phyloP scores from a whole-genome alignment of 495 filamentous ascomycete genomes.

The Aspergillus ostianus region DNA sequence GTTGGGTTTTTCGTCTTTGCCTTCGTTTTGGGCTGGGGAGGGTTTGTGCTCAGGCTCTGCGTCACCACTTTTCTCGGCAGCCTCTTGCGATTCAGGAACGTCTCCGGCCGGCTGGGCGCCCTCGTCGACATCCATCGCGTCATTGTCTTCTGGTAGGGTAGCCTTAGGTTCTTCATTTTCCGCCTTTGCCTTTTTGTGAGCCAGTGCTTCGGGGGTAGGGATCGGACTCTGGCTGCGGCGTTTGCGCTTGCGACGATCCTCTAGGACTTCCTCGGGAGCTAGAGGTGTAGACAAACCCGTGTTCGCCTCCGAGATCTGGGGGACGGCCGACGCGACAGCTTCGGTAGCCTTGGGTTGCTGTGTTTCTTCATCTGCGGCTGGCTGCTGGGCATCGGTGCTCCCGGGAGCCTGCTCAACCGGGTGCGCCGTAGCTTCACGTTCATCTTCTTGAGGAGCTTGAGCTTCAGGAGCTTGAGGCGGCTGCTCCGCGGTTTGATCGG shows the following conservation, averaged over 20 bases:
- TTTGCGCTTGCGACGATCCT: constrained; percentile 71
- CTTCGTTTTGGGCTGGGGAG: constrained; percentile 4
- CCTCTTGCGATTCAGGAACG: constrained; percentile 9
- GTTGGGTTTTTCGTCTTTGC: background rate
- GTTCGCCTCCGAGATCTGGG: constrained; percentile 25
- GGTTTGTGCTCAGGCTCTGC: constrained; percentile 3
- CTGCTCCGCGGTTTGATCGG: background rate
- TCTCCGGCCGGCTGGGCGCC: constrained; percentile 6
- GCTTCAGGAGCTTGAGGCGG: background rate
- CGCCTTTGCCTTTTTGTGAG: constrained; percentile 45
- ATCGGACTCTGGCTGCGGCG: constrained; percentile 69
- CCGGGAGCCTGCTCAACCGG: constrained; percentile 28
- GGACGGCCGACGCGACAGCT: constrained; percentile 12
- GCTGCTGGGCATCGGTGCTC: constrained; percentile 13
- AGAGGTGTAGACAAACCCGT: constrained; percentile 37
- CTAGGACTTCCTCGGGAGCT: constrained; percentile 36
- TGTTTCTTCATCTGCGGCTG: constrained; percentile 4
- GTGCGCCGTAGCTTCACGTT: constrained; percentile 17
- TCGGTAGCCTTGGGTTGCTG: constrained; percentile 19
- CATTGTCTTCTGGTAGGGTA: constrained; percentile 30
- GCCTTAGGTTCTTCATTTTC: constrained; percentile 28
- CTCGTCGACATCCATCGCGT: constrained; percentile 13
- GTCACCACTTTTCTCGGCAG: constrained; percentile 5
- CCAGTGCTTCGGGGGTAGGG: constrained; percentile 47
- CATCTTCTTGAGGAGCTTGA: constrained; percentile 4